phyloP scores from a whole-genome alignment of 768 basidiomycete genomes.

The Tylopilus rubrobrunneus region DNA sequence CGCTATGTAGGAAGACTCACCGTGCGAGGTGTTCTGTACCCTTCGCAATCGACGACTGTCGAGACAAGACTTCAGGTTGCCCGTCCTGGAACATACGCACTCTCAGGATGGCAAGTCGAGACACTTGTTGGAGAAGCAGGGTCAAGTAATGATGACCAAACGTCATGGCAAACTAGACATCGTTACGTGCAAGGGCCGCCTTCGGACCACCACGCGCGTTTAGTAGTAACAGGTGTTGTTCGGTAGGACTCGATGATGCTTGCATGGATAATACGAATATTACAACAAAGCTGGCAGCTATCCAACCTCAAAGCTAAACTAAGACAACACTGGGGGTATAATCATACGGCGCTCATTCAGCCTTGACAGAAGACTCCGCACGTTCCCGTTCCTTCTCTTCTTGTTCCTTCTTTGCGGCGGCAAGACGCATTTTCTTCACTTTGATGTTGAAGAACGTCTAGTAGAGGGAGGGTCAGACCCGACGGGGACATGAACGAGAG shows the following conservation, averaged over 20 bases:
- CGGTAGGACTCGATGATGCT: constrained; percentile 3
- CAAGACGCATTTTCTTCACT: constrained; percentile 58
- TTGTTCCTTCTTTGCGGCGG: constrained; percentile 48
- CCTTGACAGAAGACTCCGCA: constrained; percentile 20
- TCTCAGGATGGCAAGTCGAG: constrained; percentile 68
- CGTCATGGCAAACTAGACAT: constrained; percentile 34
- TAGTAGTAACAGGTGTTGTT: constrained; percentile 31
- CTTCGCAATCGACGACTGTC: constrained; percentile 43
- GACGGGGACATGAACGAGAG: constrained; percentile 1
- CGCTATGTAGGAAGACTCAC: constrained; percentile 65
- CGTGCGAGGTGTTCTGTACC: constrained; percentile 55
- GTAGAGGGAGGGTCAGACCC: neutral
- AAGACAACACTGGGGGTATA: constrained; percentile 13
- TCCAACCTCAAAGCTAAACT: neutral
- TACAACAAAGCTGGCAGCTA: neutral
- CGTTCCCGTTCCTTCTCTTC: constrained; percentile 34
- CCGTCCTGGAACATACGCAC: constrained; percentile 59
- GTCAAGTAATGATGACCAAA: constrained; percentile 4
- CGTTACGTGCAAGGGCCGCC: constrained; percentile 39
- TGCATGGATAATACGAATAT: constrained; percentile 9
- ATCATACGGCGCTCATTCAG: constrained; percentile 13
- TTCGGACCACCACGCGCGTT: constrained; percentile 25
- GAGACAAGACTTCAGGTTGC: constrained; percentile 55
- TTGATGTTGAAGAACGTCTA: constrained; percentile 75
- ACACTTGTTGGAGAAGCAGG: constrained; percentile 51